A percentile compares a stretch with the other conserved stretches of the same genome.
Conservation (phyloP, 208 protist species). For the Wallacemonas collosoma region DNA sequence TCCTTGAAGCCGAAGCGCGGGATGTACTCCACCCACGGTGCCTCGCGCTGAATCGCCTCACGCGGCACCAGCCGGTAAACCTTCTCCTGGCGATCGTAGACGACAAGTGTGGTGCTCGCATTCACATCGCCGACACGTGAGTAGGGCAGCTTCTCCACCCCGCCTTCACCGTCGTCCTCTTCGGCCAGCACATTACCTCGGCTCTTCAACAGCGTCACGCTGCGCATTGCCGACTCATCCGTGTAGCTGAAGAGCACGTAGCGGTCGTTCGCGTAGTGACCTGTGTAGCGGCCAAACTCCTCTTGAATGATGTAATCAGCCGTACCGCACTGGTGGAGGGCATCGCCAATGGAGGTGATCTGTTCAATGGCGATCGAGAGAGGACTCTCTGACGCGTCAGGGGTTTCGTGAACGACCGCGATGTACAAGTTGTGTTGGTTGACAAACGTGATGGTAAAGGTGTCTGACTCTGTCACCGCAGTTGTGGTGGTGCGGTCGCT, state of each 20-base stretch:
- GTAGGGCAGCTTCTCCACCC: slow-evolving; percentile 74
- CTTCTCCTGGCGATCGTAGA: slow-evolving; percentile 44
- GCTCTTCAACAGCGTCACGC: slow-evolving; percentile 56
- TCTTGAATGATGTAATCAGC: slow-evolving; percentile 93
- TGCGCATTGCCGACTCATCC: slow-evolving; percentile 68
- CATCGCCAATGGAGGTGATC: slow-evolving; percentile 71
- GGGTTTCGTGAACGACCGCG: slow-evolving; percentile 45
- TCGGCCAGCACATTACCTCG: slow-evolving; percentile 23
- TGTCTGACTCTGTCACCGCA: background rate
- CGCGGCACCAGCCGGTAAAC: slow-evolving; percentile 55
- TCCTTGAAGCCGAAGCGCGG: slow-evolving; percentile 84
- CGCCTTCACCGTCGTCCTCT: slow-evolving; percentile 20
- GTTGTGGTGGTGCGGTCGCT: too few species aligned
- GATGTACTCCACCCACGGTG: slow-evolving; percentile 84
- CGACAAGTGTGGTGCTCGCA: slow-evolving; percentile 51
- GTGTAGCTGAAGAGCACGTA: slow-evolving; percentile 80
- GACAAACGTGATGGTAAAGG: slow-evolving; percentile 63
- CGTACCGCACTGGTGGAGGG: slow-evolving; percentile 67
- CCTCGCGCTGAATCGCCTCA: slow-evolving; percentile 28
- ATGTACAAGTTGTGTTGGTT: slow-evolving; percentile 77
- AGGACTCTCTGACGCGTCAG: slow-evolving; percentile 20
- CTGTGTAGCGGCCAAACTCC: slow-evolving; percentile 89
- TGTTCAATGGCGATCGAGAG: slow-evolving; percentile 45
- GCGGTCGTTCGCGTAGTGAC: slow-evolving; percentile 76
- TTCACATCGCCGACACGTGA: slow-evolving; percentile 81